These are phyloP conservation scores for Persicaria tinctoria DNA, from an alignment of 148 eudicot genomes.

Conservation along the genomic window DNA sequence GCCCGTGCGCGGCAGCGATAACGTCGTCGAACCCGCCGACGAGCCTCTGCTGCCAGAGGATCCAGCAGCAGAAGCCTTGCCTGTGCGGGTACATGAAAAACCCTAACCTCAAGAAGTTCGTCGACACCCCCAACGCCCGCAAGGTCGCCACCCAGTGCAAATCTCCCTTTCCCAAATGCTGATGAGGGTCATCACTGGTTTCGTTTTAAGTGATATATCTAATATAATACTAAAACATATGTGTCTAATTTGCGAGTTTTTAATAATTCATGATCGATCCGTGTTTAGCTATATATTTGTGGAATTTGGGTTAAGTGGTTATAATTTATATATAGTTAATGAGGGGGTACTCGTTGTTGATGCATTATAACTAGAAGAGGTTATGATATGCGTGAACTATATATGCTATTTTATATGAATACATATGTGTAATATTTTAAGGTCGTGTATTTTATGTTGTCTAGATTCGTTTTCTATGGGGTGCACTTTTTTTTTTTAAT, in stretches of 20 bases:
- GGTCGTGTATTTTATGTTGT: too few relatives aligned
- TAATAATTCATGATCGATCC: not conserved
- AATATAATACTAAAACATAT: too few relatives aligned
- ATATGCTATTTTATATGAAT: not conserved
- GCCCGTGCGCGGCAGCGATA: conserved; percentile 10
- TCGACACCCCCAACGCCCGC: conserved; percentile 7
- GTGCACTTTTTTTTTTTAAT: too few relatives aligned
- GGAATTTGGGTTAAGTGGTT: not conserved
- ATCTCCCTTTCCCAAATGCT: conserved; percentile 11
- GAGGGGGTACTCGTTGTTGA: not conserved
- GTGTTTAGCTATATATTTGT: not conserved
- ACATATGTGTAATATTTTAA: not conserved
- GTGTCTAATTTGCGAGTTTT: not conserved
- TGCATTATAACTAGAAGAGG: not conserved
- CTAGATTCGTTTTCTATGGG: too few relatives aligned
- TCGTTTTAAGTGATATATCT: too few relatives aligned
- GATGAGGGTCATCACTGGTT: not conserved
- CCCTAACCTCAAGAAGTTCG: conserved; percentile 5
- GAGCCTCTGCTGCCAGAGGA: conserved; percentile 6
- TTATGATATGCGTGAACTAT: not conserved
- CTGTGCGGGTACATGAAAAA: conserved; percentile 10
- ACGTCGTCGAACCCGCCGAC: conserved; percentile 3
- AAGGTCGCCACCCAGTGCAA: conserved; percentile 12
- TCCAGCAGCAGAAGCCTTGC: conserved; percentile 11
- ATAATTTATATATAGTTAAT: too few relatives aligned